These are phyloP conservation scores for Colletotrichum sp. DNA, from an alignment of 2,329 filamentous ascomycete genomes.

Conservation along the genomic window DNA sequence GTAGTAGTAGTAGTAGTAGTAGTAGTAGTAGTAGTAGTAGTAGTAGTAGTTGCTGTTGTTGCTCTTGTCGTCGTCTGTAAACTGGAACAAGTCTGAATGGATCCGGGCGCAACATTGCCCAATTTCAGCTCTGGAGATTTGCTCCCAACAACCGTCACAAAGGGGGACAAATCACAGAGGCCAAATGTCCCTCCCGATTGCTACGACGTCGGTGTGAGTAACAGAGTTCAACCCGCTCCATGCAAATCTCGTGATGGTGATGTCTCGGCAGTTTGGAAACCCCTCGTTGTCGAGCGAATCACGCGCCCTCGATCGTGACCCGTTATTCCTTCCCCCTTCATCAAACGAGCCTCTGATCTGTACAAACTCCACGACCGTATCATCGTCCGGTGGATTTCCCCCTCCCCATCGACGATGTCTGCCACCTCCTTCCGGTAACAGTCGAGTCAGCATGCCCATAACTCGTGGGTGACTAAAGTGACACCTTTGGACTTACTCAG, in stretches of 20 bases:
- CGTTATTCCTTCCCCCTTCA: not conserved
- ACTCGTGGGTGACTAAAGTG: not conserved
- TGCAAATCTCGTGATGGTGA: not conserved
- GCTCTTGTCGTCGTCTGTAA: not conserved
- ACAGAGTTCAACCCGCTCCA: not conserved
- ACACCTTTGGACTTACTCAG: not conserved
- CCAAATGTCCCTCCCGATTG: not conserved
- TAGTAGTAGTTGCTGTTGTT: not conserved
- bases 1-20: too few relatives aligned
- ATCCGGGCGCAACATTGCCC: not conserved
- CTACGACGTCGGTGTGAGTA: not conserved
- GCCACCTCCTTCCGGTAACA: not conserved
- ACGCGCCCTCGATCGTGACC: not conserved
- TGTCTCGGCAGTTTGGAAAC: not conserved
- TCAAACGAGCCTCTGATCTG: not conserved
- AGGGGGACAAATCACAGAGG: not conserved
- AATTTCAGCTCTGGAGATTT: not conserved
- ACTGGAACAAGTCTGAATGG: not conserved
- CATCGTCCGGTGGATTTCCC: not conserved
- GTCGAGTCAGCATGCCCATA: not conserved
- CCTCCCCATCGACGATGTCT: not conserved
- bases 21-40: too few relatives aligned
- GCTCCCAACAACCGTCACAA: not conserved
- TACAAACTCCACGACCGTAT: not conserved
- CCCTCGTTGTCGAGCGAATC: not conserved